A percentile compares a stretch with the other conserved stretches of the same genome.
Conservation (phyloP, 2,329 filamentous ascomycete species). For the Verticillium nubilum region DNA sequence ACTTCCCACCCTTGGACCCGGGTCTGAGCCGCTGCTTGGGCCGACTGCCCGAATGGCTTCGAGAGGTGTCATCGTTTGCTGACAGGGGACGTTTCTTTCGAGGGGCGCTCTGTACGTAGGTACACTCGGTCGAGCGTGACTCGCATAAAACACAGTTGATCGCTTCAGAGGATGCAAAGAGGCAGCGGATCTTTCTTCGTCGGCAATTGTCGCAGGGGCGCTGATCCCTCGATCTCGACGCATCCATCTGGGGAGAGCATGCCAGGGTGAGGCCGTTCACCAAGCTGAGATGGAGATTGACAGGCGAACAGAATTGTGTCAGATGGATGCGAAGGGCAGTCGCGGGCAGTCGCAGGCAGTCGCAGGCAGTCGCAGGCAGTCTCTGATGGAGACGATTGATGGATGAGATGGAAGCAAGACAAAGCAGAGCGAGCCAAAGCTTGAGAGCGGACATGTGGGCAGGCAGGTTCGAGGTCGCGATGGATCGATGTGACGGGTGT, state of each 20-base stretch:
- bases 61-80: constrained; percentile 2
- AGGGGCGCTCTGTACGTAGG: constrained; percentile 6
- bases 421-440: background rate
- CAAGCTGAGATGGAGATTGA: background rate
- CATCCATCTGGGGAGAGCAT: background rate
- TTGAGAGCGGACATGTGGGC: background rate
- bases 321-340: background rate
- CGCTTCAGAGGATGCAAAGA: constrained; percentile 7
- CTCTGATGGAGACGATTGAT: background rate
- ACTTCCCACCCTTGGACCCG: background rate
- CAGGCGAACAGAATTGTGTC: too few relatives aligned
- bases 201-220: constrained; percentile 14
- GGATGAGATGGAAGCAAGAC: background rate
- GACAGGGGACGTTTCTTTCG: constrained; percentile 9
- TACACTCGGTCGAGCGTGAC: constrained; percentile 6
- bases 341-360: too few relatives aligned
- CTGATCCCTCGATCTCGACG: constrained; percentile 1
- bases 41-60: background rate
- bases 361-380: too few relatives aligned
- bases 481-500: background rate
- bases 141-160: constrained; percentile 8
- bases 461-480: background rate
- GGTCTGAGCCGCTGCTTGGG: background rate
- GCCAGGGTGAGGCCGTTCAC: background rate
- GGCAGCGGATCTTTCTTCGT: constrained; percentile 12